Evolutionary conservation across 352 stramenopile genomes (phyloP).

Genomic region (Phytophthora sansomeana): DNA sequence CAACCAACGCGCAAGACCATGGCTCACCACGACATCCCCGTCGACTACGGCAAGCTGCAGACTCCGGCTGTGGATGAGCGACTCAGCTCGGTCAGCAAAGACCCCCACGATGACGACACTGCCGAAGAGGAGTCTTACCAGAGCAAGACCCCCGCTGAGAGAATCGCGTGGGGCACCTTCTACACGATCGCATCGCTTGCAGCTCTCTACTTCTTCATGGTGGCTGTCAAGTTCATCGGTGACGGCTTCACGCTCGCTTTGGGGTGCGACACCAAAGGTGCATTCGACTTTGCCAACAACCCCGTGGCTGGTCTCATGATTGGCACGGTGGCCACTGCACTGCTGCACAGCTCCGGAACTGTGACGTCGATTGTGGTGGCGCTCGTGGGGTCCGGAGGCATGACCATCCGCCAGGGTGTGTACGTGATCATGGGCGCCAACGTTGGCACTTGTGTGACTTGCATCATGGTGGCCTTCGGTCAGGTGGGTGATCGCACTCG

Average conservation of each 20-base stretch:
- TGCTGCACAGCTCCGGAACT: constrained; percentile 75
- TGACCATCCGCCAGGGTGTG: constrained; percentile 81
- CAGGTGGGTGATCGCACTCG: constrained; percentile 72
- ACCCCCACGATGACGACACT: constrained; percentile 13
- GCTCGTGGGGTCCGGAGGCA: constrained; percentile 55
- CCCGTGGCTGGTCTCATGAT: constrained; percentile 74
- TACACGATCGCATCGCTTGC: constrained; percentile 36
- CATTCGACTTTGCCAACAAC: constrained; percentile 69
- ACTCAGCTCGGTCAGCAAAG: constrained; percentile 19
- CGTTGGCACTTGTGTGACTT: constrained; percentile 88
- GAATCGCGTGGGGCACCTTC: constrained; percentile 32
- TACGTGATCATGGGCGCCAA: constrained; percentile 93
- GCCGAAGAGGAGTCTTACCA: constrained; percentile 21
- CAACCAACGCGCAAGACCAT: constrained; percentile 1
- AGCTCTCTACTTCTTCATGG: constrained; percentile 80
- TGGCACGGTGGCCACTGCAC: constrained; percentile 65
- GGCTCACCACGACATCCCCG: constrained; percentile 3
- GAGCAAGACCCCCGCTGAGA: constrained; percentile 22
- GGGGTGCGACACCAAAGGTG: constrained; percentile 57
- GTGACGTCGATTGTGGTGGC: constrained; percentile 77
- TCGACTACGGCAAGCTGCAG: constrained; percentile 21
- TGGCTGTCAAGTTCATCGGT: constrained; percentile 25
- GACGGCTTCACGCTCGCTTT: constrained; percentile 65
- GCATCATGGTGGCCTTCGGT: constrained; percentile 42
- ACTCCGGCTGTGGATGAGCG: constrained; percentile 19